A percentile compares a stretch with the other conserved stretches of the same genome.
Evolutionary conservation across 164 flowering plant species (phyloP).

Genomic region (Taxillus chinensis): DNA sequence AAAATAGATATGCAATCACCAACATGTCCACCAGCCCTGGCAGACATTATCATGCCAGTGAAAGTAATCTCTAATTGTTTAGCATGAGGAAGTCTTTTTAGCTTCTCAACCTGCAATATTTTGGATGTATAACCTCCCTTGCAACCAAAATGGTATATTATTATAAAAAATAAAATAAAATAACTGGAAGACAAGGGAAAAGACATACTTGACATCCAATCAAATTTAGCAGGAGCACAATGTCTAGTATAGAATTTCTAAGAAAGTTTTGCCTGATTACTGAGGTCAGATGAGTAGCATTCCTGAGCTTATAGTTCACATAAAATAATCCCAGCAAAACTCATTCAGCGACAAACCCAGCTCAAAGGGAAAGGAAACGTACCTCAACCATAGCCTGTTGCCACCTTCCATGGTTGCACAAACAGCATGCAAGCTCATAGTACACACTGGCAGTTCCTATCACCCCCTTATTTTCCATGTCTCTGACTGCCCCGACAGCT

Average conservation of each 20-base stretch:
- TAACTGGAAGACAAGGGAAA: too few relatives aligned
- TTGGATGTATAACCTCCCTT: neutral
- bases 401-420: slow-evolving; percentile 86
- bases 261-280: too few relatives aligned
- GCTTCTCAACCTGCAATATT: slow-evolving; percentile 64
- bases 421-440: slow-evolving; percentile 91
- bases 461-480: slow-evolving; percentile 81
- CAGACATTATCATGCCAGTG: slow-evolving; percentile 83
- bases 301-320: neutral
- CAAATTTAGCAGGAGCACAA: too few relatives aligned
- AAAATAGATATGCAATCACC: slow-evolving; percentile 58
- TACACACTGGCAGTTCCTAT: slow-evolving; percentile 69
- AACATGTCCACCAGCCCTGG: slow-evolving; percentile 75
- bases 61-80: slow-evolving; percentile 73
- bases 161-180: too few relatives aligned
- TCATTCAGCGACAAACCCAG: neutral
- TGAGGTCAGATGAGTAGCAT: neutral
- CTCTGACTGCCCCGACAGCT: slow-evolving; percentile 69
- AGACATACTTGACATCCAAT: too few relatives aligned
- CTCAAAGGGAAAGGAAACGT: slow-evolving; percentile 2
- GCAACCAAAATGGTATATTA: neutral
- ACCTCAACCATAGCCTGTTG: slow-evolving; percentile 79
- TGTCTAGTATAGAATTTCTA: too few relatives aligned
- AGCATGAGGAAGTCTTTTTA: slow-evolving; percentile 37
- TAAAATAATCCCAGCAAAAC: neutral